Percentiles rank a stretch among this genome's conserved stretches.
These are phyloP conservation scores for Acidomyces sp. DNA, from an alignment of 495 filamentous ascomycete genomes.

Conservation along the genomic window DNA sequence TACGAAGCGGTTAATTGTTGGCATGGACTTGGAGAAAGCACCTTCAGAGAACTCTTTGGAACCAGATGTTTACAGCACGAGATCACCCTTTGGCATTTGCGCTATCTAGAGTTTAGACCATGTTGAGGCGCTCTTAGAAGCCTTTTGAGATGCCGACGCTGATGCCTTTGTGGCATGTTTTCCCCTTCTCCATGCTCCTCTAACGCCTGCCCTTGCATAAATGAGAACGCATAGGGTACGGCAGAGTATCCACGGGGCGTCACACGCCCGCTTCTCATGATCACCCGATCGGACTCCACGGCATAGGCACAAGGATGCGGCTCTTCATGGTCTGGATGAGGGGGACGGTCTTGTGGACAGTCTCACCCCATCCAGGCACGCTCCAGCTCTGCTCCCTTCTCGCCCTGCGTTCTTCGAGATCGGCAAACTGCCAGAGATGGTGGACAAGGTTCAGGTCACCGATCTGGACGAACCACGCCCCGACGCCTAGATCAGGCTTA, in stretches of 20 bases:
- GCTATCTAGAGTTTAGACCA: no score
- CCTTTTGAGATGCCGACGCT: not conserved
- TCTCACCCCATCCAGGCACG: constrained; percentile 91
- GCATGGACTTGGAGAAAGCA: no score
- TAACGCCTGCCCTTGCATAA: no score
- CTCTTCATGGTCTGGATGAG: constrained; percentile 95
- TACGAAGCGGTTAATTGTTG: no score
- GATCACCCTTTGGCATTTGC: no score
- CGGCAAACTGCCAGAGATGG: constrained; percentile 96
- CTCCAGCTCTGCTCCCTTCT: constrained; percentile 90
- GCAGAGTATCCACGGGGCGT: no score
- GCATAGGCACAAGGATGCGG: constrained; percentile 82
- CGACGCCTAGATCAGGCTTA: constrained; percentile 49
- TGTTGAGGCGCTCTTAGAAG: not conserved
- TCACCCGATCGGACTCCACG: constrained; percentile 73
- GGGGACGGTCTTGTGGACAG: constrained; percentile 95
- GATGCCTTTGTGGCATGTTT: not conserved
- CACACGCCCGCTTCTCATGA: not conserved
- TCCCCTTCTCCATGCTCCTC: not conserved
- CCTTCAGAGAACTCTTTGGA: no score
- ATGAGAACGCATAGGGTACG: no score
- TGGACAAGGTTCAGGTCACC: constrained; percentile 96
- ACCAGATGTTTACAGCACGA: no score
- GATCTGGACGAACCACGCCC: constrained; percentile 97
- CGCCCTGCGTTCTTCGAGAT: constrained; percentile 84